These are phyloP conservation scores for Coleophoma cylindrospora DNA, from an alignment of 2,329 filamentous ascomycete genomes.

Conservation along the genomic window DNA sequence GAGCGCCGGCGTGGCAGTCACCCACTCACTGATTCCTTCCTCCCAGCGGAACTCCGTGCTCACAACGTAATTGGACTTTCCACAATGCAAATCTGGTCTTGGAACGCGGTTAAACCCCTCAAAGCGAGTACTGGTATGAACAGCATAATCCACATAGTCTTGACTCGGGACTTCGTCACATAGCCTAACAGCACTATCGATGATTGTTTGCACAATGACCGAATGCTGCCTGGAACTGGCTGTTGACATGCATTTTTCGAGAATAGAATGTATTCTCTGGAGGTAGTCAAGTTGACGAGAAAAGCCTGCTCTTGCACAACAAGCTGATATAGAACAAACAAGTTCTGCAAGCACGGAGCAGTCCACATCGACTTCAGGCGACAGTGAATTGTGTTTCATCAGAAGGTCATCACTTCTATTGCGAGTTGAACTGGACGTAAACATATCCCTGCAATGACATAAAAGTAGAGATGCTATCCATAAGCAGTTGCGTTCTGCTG, in stretches of 20 bases:
- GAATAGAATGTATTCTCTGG: constrained; percentile 27
- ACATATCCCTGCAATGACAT: not conserved
- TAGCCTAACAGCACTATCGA: constrained; percentile 27
- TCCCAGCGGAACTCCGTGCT: constrained; percentile 42
- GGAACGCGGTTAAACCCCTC: not conserved
- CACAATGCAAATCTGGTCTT: constrained; percentile 6
- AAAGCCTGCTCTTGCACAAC: constrained; percentile 35
- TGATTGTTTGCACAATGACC: constrained; percentile 20
- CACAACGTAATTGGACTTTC: constrained; percentile 4
- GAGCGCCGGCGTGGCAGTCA: constrained; percentile 39
- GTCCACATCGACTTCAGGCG: not conserved
- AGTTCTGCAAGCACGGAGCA: constrained; percentile 23
- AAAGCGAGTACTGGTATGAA: constrained; percentile 11
- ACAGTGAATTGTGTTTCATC: constrained; percentile 1
- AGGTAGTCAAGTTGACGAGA: constrained; percentile 30
- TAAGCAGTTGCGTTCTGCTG: not conserved
- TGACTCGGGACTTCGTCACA: constrained; percentile 21
- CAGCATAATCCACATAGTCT: constrained; percentile 24
- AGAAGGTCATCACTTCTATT: constrained; percentile 5
- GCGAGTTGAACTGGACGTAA: not conserved
- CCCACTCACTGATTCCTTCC: constrained; percentile 52
- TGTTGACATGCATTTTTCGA: constrained; percentile 10
- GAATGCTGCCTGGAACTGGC: constrained; percentile 1
- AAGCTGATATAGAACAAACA: constrained; percentile 40
- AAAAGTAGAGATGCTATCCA: not conserved